These are phyloP conservation scores for Beauveria caledonica DNA, from an alignment of 2,329 filamentous ascomycete genomes.

Conservation along the genomic window DNA sequence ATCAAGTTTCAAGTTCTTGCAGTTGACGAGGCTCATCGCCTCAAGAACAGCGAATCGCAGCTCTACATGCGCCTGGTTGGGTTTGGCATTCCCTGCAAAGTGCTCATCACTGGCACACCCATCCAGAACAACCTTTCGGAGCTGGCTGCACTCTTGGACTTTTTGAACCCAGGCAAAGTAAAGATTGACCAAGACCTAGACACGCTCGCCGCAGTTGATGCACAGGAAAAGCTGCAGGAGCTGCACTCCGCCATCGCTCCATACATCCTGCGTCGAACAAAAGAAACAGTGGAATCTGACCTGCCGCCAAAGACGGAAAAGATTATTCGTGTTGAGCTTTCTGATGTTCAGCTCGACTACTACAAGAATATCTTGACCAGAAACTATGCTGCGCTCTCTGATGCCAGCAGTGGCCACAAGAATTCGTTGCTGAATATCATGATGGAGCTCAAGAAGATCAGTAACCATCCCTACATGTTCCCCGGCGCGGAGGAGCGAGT, in stretches of 20 bases:
- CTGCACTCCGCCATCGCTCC: conserved; percentile 83
- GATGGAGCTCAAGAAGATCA: conserved; percentile 99
- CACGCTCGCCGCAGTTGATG: conserved; percentile 64
- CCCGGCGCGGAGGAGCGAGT: conserved; percentile 87
- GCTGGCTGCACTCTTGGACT: conserved; percentile 86
- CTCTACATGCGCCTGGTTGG: conserved; percentile 77
- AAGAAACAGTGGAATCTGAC: conserved; percentile 95
- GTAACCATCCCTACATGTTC: conserved; percentile 98
- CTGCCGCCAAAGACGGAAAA: conserved; percentile 96
- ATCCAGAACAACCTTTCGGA: conserved; percentile 96
- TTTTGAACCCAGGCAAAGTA: conserved; percentile 91
- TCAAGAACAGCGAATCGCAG: conserved; percentile 95
- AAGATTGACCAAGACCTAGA: conserved; percentile 89
- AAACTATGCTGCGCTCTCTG: conserved; percentile 90
- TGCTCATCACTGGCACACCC: conserved; percentile 93
- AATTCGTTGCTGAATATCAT: conserved; percentile 96
- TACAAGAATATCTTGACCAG: conserved; percentile 98
- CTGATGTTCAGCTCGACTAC: conserved; percentile 92
- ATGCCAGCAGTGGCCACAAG: conserved; percentile 83
- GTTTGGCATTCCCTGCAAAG: conserved; percentile 79
- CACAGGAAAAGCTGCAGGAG: conserved; percentile 77
- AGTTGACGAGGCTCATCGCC: conserved; percentile 90
- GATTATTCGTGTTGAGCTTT: conserved; percentile 95
- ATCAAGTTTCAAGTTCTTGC: conserved; percentile 98
- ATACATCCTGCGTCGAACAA: conserved; percentile 90